These are phyloP conservation scores for Tinospora cordifolia DNA, from an alignment of 164 flowering plant genomes.

Conservation along the genomic window DNA sequence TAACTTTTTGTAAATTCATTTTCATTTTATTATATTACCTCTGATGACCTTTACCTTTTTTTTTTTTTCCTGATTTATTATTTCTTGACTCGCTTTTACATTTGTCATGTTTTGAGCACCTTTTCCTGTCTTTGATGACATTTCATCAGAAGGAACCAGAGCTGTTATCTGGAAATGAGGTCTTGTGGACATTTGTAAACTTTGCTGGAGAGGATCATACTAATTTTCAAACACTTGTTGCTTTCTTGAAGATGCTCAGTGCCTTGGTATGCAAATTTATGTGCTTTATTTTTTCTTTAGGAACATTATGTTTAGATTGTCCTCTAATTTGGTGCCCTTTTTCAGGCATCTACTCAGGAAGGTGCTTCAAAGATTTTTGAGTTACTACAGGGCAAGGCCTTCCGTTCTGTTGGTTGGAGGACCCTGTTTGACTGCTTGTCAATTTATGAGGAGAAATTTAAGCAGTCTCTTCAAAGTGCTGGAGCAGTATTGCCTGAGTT, in stretches of 20 bases:
- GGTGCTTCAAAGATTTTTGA: slow-evolving; percentile 88
- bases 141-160: slow-evolving; percentile 83
- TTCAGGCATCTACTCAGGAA: slow-evolving; percentile 81
- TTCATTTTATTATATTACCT: background rate
- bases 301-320: background rate
- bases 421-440: slow-evolving; percentile 86
- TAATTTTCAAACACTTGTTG: slow-evolving; percentile 81
- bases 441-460: slow-evolving; percentile 82
- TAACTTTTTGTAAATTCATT: background rate
- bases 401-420: slow-evolving; percentile 87
- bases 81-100: background rate
- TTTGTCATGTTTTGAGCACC: background rate
- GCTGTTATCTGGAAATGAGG: slow-evolving; percentile 85
- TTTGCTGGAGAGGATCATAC: slow-evolving; percentile 98
- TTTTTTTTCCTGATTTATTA: background rate
- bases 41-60: background rate
- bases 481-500: slow-evolving; percentile 82
- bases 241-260: slow-evolving; percentile 85
- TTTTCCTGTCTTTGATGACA: background rate
- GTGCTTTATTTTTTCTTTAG: background rate
- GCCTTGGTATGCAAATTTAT: slow-evolving; percentile 64
- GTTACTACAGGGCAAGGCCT: slow-evolving; percentile 81
- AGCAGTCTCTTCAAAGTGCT: slow-evolving; percentile 64
- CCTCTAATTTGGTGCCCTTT: slow-evolving; percentile 8
- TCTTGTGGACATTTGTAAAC: slow-evolving; percentile 88